Percentiles rank a stretch among this genome's conserved stretches.
Conservation (phyloP, 805 yeast species). For the Wickerhamomyces canadensis region DNA sequence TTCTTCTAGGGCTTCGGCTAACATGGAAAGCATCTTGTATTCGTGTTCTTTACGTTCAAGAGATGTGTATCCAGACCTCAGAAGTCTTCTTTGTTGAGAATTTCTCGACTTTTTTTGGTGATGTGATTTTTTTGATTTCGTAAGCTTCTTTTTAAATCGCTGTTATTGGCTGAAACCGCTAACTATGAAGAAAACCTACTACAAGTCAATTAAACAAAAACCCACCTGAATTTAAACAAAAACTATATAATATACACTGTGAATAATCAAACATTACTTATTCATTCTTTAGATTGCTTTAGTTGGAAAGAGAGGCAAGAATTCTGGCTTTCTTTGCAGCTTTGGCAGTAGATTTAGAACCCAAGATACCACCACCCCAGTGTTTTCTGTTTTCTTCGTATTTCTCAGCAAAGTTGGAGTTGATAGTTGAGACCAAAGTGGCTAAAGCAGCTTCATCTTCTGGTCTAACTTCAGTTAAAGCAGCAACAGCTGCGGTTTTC, state of each 20-base stretch:
- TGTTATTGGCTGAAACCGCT: conserved; percentile 15
- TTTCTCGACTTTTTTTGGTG: conserved; percentile 4
- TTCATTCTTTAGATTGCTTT: conserved; percentile 3
- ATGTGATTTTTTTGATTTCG: conserved; percentile 11
- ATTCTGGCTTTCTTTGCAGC: conserved; percentile 31
- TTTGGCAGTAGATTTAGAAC: conserved; percentile 88
- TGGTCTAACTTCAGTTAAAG: conserved; percentile 89
- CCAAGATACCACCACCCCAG: conserved; percentile 99
- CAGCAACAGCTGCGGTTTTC: conserved; percentile 96
- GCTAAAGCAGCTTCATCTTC: conserved; percentile 96
- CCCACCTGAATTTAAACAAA: not conserved
- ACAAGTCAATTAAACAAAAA: not conserved
- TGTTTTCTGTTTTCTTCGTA: conserved; percentile 95
- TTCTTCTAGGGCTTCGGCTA: conserved; percentile 45
- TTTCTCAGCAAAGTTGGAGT: conserved; percentile 89
- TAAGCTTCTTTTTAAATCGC: conserved; percentile 13
- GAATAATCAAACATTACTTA: conserved; percentile 5
- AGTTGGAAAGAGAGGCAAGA: conserved; percentile 7
- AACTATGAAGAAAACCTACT: not conserved
- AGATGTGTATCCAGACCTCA: no score
- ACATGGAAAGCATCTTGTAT: conserved; percentile 28
- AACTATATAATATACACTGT: not conserved
- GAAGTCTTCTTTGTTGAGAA: conserved; percentile 2
- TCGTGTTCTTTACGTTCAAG: conserved; percentile 1
- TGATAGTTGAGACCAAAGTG: conserved; percentile 85